A percentile compares a stretch with the other conserved stretches of the same genome.
Evolutionary conservation across 2,329 filamentous ascomycete genomes (phyloP).

Genomic region (Monilinia vaccinii-corymbosi): DNA sequence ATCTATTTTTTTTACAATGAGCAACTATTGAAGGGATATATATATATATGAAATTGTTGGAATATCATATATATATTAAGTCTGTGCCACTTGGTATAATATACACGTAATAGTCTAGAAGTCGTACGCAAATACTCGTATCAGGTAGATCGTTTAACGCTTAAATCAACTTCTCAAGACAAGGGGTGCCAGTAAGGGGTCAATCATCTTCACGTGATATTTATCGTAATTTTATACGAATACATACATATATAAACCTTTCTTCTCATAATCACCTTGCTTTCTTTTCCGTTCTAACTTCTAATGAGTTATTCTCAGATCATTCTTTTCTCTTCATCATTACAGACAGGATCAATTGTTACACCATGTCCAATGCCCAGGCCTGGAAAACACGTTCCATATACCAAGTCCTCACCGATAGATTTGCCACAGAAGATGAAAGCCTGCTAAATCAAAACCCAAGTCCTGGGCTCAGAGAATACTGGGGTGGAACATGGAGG

Average conservation of each 20-base stretch:
- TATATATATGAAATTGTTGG: too few species aligned
- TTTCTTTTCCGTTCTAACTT: neutral
- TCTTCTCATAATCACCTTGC: neutral
- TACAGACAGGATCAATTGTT: neutral
- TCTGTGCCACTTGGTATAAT: too few species aligned
- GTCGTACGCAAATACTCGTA: too few species aligned
- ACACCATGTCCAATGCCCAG: slow-evolving; percentile 5
- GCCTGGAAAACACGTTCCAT: slow-evolving; percentile 31
- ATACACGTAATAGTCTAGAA: too few species aligned
- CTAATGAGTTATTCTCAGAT: neutral
- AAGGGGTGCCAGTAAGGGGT: neutral
- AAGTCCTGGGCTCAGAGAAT: slow-evolving; percentile 16
- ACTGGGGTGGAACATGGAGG: slow-evolving; percentile 39
- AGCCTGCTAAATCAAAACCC: neutral
- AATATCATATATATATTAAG: too few species aligned
- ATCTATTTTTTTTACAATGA: too few species aligned
- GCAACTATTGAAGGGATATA: too few species aligned
- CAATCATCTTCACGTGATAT: neutral
- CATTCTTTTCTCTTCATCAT: neutral
- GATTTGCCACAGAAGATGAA: slow-evolving; percentile 30
- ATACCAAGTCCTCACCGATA: slow-evolving; percentile 35
- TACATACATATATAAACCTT: neutral
- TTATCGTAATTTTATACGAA: neutral
- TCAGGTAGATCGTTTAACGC: too few species aligned
- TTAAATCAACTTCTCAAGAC: too few species aligned